Conservation (phyloP, 305 asterid species). For the Fraxinus nigra region DNA sequence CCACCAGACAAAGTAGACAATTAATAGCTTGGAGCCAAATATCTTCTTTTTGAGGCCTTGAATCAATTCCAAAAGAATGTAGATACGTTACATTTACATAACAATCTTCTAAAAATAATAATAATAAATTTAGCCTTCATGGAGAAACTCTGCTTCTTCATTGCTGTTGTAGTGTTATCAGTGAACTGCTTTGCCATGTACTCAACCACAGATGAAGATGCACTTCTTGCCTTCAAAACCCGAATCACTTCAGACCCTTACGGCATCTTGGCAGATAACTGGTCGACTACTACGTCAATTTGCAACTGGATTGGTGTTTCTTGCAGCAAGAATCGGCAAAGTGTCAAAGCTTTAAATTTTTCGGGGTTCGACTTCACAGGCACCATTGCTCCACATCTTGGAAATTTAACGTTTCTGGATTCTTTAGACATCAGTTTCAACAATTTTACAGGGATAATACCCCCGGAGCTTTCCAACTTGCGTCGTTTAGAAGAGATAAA, state of each 20-base stretch:
- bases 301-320: slow-evolving; percentile 37
- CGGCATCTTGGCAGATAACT: slow-evolving; percentile 3
- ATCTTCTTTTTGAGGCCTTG: not conserved
- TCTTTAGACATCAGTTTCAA: slow-evolving; percentile 22
- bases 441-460: slow-evolving; percentile 16
- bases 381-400: slow-evolving; percentile 10
- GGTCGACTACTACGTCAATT: slow-evolving; percentile 18
- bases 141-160: not conserved
- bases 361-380: slow-evolving; percentile 18
- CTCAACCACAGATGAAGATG: slow-evolving; percentile 15
- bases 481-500: not conserved
- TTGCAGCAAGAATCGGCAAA: not conserved
- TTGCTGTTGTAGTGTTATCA: not conserved
- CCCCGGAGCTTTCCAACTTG: slow-evolving; percentile 21
- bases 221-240: slow-evolving; percentile 18
- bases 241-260: slow-evolving; percentile 30
- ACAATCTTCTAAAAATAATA: not conserved
- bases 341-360: slow-evolving; percentile 11
- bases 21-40: not conserved
- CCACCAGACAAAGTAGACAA: not conserved
- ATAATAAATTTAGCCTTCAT: not conserved
- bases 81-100: not conserved
- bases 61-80: not conserved
- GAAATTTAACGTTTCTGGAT: not conserved
- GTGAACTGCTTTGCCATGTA: not conserved